Conservation (phyloP, 257 asterid genomes). For the Ehretia macrophylla region DNA sequence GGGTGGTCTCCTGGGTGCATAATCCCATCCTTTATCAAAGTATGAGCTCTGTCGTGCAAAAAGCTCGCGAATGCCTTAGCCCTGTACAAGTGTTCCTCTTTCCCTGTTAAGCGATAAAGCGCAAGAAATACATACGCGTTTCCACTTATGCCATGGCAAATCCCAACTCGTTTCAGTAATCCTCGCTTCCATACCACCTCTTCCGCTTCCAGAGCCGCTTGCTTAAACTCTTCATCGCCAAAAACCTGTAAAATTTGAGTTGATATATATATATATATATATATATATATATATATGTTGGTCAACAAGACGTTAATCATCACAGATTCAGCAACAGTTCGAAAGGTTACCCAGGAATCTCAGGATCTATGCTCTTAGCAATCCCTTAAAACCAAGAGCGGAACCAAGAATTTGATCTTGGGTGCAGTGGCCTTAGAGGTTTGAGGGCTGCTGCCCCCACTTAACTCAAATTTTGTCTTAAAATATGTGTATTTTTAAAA, state of each 20-base stretch:
- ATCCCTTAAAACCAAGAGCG: too few relatives aligned
- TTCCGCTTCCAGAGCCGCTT: slow-evolving; percentile 75
- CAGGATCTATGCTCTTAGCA: too few relatives aligned
- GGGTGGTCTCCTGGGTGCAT: slow-evolving; percentile 62
- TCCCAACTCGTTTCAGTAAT: slow-evolving; percentile 56
- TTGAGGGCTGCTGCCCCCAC: neutral
- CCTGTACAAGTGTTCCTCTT: slow-evolving; percentile 45
- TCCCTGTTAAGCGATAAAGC: slow-evolving; percentile 62
- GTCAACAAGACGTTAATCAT: too few relatives aligned
- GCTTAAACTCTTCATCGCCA: slow-evolving; percentile 44
- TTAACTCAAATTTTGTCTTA: too few relatives aligned
- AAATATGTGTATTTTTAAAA: too few relatives aligned
- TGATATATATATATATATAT: too few relatives aligned
- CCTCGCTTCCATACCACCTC: slow-evolving; percentile 81
- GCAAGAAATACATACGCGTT: slow-evolving; percentile 61
- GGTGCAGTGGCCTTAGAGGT: neutral
- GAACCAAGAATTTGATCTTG: neutral
- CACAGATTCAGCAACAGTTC: too few relatives aligned
- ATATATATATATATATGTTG: too few relatives aligned
- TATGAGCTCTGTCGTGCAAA: slow-evolving; percentile 60
- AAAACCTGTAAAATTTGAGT: slow-evolving; percentile 39
- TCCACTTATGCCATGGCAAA: slow-evolving; percentile 81
- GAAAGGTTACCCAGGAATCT: too few relatives aligned
- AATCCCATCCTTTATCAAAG: slow-evolving; percentile 46
- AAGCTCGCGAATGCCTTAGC: slow-evolving; percentile 78